Evolutionary conservation across 495 filamentous ascomycete genomes (phyloP).

Genomic region (Annulohypoxylon bovei): DNA sequence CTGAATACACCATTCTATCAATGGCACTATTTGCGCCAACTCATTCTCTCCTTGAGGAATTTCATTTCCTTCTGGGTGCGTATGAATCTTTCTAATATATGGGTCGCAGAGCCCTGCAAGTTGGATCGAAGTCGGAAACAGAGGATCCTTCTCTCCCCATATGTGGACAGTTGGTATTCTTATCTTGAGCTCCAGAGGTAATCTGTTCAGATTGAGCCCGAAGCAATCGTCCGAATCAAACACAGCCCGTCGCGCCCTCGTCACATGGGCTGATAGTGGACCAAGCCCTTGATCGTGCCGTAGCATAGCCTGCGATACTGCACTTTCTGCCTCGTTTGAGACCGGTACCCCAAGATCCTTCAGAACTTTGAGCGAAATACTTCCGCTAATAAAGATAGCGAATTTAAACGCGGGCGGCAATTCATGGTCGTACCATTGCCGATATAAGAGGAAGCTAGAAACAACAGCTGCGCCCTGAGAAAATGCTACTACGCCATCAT

Average conservation of each 20-base stretch:
- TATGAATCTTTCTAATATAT: constrained; percentile 56
- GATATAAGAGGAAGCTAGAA: constrained; percentile 56
- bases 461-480: constrained; percentile 68
- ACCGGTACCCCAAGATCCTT: constrained; percentile 63
- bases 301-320: constrained; percentile 45
- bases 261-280: constrained; percentile 43
- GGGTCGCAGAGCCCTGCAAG: constrained; percentile 64
- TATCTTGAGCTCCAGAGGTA: constrained; percentile 55
- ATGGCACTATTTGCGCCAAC: constrained; percentile 48
- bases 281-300: constrained; percentile 45
- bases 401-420: constrained; percentile 63
- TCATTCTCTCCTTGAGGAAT: constrained; percentile 52
- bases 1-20: constrained; percentile 52
- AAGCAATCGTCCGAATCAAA: constrained; percentile 56
- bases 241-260: constrained; percentile 29
- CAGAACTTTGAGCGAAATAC: constrained; percentile 59
- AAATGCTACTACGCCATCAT: constrained; percentile 69
- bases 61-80: constrained; percentile 68
- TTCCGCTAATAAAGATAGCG: constrained; percentile 69
- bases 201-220: constrained; percentile 61
- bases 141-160: constrained; percentile 67
- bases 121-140: constrained; percentile 65
- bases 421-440: constrained; percentile 45
- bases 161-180: constrained; percentile 70
- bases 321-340: constrained; percentile 51